phyloP scores from a whole-genome alignment of 495 filamentous ascomycete genomes.

The Achaetomiella virescens region DNA sequence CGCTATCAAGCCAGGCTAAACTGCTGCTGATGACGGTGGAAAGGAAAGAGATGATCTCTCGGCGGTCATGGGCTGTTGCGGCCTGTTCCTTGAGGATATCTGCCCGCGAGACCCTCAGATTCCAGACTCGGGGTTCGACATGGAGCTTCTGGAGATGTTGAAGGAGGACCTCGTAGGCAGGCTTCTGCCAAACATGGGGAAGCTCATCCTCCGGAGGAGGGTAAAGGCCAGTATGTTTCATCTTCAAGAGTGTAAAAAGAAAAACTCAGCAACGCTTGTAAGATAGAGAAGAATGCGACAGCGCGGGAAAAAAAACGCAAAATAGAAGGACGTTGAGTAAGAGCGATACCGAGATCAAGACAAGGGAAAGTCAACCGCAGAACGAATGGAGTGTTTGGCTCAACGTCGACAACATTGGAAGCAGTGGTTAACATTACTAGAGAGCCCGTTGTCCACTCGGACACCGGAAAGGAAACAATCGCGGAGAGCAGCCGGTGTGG shows the following conservation, averaged over 20 bases:
- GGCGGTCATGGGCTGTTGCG: constrained; percentile 20
- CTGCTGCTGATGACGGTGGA: constrained; percentile 68
- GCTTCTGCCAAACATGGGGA: constrained; percentile 43
- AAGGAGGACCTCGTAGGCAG: constrained; percentile 33
- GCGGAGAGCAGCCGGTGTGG: not conserved
- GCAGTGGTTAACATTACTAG: not conserved
- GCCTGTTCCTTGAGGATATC: constrained; percentile 29
- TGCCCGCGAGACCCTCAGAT: constrained; percentile 20
- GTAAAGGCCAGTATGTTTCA: constrained; percentile 1
- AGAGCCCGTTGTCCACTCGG: not conserved
- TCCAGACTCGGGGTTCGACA: constrained; percentile 40
- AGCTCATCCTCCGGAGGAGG: constrained; percentile 23
- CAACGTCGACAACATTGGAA: not conserved
- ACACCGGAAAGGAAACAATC: not conserved
- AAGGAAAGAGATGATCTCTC: constrained; percentile 55
- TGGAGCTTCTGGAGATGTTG: constrained; percentile 33
- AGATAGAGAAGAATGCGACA: not conserved
- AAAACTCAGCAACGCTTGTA: not conserved
- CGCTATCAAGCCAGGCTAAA: constrained; percentile 67
- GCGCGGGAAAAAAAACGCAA: not conserved
- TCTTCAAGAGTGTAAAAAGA: not conserved
- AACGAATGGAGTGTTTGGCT: not conserved
- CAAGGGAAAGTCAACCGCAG: not conserved
- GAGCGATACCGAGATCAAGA: not conserved
- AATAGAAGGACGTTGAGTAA: not conserved